Conservation (phyloP, 2,329 filamentous ascomycete species). For the Septoria linicola region DNA sequence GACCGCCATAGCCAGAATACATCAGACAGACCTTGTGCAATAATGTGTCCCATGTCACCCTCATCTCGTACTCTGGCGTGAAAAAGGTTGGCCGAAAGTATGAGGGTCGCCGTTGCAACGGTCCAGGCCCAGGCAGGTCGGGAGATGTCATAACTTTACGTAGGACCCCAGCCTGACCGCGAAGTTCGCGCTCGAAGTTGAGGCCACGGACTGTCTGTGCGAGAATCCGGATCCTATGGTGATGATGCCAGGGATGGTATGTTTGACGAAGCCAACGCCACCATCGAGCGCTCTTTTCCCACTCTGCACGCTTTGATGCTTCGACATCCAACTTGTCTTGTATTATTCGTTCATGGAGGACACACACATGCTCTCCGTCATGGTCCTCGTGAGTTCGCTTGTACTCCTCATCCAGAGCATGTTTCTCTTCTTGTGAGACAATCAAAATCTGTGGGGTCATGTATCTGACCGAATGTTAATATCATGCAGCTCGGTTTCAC, state of each 20-base stretch:
- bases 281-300: background rate
- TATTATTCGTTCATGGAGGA: slow-evolving; percentile 1
- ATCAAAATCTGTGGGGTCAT: slow-evolving; percentile 6
- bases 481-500: no score
- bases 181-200: background rate
- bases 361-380: background rate
- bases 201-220: background rate
- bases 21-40: background rate
- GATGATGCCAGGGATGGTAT: slow-evolving; percentile 2
- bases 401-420: background rate
- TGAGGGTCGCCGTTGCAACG: background rate
- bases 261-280: background rate
- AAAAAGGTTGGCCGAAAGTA: background rate
- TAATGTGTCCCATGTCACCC: background rate
- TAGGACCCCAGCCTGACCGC: background rate
- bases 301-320: no score
- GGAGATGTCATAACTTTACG: background rate
- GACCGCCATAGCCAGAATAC: background rate
- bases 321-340: no score
- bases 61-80: background rate
- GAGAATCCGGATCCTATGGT: slow-evolving; percentile 4
- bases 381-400: background rate
- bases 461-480: no score
- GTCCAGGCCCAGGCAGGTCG: background rate
- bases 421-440: background rate